Evolutionary conservation across 129 eudicot species (phyloP).

Genomic region (Calendula officinalis): DNA sequence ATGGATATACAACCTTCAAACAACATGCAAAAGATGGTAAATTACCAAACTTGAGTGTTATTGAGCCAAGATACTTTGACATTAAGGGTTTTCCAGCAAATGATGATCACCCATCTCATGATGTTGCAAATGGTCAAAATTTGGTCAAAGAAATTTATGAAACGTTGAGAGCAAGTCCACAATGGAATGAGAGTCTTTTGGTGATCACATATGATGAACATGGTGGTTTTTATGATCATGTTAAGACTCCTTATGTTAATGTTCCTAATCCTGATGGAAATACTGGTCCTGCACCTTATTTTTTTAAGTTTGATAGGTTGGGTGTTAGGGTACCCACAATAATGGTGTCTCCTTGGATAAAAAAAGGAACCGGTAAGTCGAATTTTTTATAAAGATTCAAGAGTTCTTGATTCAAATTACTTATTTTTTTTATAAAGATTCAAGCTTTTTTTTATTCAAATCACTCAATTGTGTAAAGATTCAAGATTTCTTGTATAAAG

Average conservation of each 20-base stretch:
- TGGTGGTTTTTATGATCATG: conserved; percentile 99
- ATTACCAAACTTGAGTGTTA: conserved; percentile 68
- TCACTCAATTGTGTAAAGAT: neutral
- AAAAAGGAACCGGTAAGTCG: conserved; percentile 81
- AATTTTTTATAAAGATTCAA: conserved; percentile 10
- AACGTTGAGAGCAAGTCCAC: conserved; percentile 82
- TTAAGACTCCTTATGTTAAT: conserved; percentile 72
- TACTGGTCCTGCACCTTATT: conserved; percentile 85
- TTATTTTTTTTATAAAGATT: conserved; percentile 9
- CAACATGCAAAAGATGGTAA: conserved; percentile 77
- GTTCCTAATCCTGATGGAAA: conserved; percentile 98
- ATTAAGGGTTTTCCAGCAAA: conserved; percentile 68
- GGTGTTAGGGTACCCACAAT: conserved; percentile 94
- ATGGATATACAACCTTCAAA: conserved; percentile 66
- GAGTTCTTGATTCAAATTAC: neutral
- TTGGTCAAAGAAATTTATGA: conserved; percentile 93
- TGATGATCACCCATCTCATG: conserved; percentile 99
- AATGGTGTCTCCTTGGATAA: conserved; percentile 99
- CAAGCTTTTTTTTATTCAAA: neutral
- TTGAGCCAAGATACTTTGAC: conserved; percentile 93
- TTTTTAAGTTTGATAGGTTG: conserved; percentile 87
- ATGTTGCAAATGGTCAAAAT: conserved; percentile 93
- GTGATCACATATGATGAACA: conserved; percentile 95
- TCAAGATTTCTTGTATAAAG: too few relatives aligned
- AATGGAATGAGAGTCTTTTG: conserved; percentile 87